Percentiles rank a stretch among this genome's conserved stretches.
These are phyloP conservation scores for Plasmodium berghei DNA, from an alignment of 169 alveolate species.

Conservation along the genomic window DNA sequence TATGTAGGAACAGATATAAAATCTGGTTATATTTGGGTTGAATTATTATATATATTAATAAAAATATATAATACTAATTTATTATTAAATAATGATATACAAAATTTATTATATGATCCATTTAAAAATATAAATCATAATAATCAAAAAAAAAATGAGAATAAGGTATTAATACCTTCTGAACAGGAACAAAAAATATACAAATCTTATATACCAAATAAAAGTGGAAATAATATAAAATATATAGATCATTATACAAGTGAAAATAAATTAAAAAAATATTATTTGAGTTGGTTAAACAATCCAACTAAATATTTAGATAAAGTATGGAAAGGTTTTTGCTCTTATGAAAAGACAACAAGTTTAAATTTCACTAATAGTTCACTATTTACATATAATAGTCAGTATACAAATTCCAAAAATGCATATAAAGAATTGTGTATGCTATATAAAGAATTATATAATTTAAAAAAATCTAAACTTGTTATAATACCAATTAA, in stretches of 20 bases:
- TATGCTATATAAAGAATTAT: constrained; percentile 39
- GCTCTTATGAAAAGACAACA: constrained; percentile 70
- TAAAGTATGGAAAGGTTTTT: constrained; percentile 83
- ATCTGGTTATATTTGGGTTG: constrained; percentile 85
- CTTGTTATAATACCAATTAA: constrained; percentile 76
- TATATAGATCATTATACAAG: constrained; percentile 60
- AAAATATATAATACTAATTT: constrained; percentile 84
- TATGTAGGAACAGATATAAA: constrained; percentile 83
- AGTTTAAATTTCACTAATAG: constrained; percentile 32
- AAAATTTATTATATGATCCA: constrained; percentile 81
- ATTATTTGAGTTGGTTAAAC: constrained; percentile 77
- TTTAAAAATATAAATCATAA: constrained; percentile 64
- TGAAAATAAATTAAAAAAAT: constrained; percentile 53
- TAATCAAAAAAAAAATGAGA: constrained; percentile 1
- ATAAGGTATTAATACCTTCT: constrained; percentile 66
- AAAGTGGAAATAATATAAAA: not conserved
- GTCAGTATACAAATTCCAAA: constrained; percentile 50
- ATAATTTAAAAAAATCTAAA: constrained; percentile 64
- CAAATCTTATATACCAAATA: constrained; percentile 49
- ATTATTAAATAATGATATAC: constrained; percentile 68
- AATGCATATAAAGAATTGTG: constrained; percentile 67
- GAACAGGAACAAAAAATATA: constrained; percentile 82
- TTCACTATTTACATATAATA: constrained; percentile 43
- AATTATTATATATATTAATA: constrained; percentile 77
- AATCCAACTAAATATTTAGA: constrained; percentile 83